A percentile compares a stretch with the other conserved stretches of the same genome.
These are phyloP conservation scores for Canavalia gladiata DNA, from an alignment of 306 rosid genomes.

Conservation along the genomic window DNA sequence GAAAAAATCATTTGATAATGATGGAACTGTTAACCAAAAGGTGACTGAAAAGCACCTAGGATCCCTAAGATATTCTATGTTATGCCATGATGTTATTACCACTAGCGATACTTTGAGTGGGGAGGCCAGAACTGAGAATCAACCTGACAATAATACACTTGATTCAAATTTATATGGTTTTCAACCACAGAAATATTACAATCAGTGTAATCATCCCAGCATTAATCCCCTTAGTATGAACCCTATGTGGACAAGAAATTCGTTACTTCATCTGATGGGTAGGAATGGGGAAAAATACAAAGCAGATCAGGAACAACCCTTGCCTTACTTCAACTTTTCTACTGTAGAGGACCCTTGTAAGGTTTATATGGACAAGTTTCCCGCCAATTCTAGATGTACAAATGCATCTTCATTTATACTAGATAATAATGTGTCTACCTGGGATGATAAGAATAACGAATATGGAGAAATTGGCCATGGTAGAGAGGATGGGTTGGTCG, in stretches of 20 bases:
- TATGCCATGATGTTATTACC: conserved; percentile 50
- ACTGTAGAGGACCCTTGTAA: conserved; percentile 78
- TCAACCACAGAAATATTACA: conserved; percentile 54
- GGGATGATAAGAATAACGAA: conserved; percentile 49
- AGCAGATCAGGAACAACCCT: conserved; percentile 46
- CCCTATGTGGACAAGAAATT: conserved; percentile 75
- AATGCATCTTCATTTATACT: conserved; percentile 46
- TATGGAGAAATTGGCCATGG: conserved; percentile 46
- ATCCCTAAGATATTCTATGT: conserved; percentile 50
- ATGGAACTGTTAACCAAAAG: conserved; percentile 47
- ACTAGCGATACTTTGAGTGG: conserved; percentile 43
- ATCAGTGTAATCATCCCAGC: conserved; percentile 59
- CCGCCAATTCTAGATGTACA: conserved; percentile 48
- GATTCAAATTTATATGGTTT: conserved; percentile 52
- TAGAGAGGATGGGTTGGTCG: conserved; percentile 53
- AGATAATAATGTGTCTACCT: conserved; percentile 50
- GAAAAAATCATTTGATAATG: conserved; percentile 48
- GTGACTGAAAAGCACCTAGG: conserved; percentile 48
- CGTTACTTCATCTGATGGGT: conserved; percentile 55
- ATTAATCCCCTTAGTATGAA: conserved; percentile 81
- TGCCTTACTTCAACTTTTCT: conserved; percentile 81
- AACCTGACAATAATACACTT: conserved; percentile 42
- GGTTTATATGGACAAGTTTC: conserved; percentile 61
- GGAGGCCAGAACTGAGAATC: conserved; percentile 55
- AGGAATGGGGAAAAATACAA: conserved; percentile 55